A percentile compares a stretch with the other conserved stretches of the same genome.
Conservation (phyloP, 148 eudicot genomes). For the Suaeda aralocaspica region DNA sequence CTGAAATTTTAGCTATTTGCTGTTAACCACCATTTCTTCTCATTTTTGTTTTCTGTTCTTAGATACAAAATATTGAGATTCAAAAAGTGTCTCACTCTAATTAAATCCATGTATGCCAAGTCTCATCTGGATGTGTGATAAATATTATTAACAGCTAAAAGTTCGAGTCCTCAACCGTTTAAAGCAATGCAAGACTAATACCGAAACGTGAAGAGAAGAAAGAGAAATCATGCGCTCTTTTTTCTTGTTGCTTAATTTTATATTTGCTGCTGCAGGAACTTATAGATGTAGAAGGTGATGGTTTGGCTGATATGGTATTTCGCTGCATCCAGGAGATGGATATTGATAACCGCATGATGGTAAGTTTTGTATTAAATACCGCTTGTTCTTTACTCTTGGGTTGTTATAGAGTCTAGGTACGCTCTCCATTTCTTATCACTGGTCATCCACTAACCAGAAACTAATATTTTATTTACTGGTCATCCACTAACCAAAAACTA, state of each 20-base stretch:
- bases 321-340: slow-evolving; percentile 99
- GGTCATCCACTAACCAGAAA: no score
- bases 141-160: not conserved
- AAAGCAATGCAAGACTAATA: not conserved
- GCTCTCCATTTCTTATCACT: not conserved
- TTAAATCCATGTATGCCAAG: not conserved
- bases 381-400: not conserved
- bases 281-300: slow-evolving; percentile 99
- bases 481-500: no score
- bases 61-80: no score
- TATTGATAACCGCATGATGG: slow-evolving; percentile 98
- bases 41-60: not conserved
- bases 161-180: not conserved
- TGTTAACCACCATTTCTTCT: not conserved
- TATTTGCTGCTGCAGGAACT: slow-evolving; percentile 63
- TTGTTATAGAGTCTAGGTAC: slow-evolving; percentile 2
- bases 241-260: slow-evolving; percentile 2
- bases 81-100: not conserved
- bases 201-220: not conserved
- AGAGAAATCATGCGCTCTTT: not conserved
- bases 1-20: slow-evolving; percentile 1
- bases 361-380: slow-evolving; percentile 24
- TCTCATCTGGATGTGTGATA: slow-evolving; percentile 1
- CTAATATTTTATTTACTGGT: no score
- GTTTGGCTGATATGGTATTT: slow-evolving; percentile 98